Evolutionary conservation across 306 rosid species (phyloP).

Genomic region (Canavalia ensiformis): DNA sequence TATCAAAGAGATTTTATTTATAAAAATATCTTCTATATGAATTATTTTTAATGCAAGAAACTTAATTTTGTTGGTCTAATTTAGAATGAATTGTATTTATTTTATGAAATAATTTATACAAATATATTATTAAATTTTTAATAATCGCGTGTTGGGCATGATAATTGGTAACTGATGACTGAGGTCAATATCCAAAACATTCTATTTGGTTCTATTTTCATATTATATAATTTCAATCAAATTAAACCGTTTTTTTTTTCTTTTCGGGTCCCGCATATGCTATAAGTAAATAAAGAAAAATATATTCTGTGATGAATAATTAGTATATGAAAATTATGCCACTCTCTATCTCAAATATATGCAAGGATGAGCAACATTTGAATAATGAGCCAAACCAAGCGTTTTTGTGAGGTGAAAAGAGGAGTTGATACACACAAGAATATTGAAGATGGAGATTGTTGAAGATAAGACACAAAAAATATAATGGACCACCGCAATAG

Average conservation of each 20-base stretch:
- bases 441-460: constrained; percentile 55
- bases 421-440: constrained; percentile 47
- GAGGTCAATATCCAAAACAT: neutral
- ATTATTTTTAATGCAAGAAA: too few species aligned
- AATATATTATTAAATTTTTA: too few species aligned
- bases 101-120: too few species aligned
- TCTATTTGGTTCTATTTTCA: neutral
- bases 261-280: neutral
- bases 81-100: too few species aligned
- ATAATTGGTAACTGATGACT: too few species aligned
- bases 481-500: constrained; percentile 66
- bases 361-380: neutral
- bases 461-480: constrained; percentile 47
- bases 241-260: neutral
- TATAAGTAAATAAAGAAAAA: neutral
- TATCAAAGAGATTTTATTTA: too few species aligned
- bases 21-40: too few species aligned
- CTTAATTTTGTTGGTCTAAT: too few species aligned
- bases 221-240: neutral
- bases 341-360: constrained; percentile 25
- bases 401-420: constrained; percentile 14
- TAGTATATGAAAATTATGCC: constrained; percentile 19
- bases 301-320: neutral
- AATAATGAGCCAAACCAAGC: constrained; percentile 26
- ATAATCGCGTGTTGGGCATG: too few species aligned